Base-by-base conservation (phyloP, 148 eudicot genomes). In the Diospyros lotus region DNA sequence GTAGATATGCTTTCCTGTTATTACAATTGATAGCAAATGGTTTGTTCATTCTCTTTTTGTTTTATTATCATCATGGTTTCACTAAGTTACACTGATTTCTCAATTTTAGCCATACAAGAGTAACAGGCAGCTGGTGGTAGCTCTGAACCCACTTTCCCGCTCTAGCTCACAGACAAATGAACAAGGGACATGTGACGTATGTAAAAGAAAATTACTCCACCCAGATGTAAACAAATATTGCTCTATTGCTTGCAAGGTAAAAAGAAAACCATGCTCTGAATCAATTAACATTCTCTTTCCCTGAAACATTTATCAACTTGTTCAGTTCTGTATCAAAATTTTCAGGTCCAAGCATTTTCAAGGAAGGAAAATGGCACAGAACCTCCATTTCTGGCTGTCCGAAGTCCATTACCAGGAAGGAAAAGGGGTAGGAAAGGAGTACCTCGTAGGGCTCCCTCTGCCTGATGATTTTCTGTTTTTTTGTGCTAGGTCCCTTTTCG, bases 161-260 rank as follows among this genome's bases (percentile, higher is more conserved):
- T 17, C 62, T 39, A 77, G 80, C 45, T 62, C 81, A 1, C 81
- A 78, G 56, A 66, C 77, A 28, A 76, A 60, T 68, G 78, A 69
- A 38, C 78, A 79, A 67, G 71, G 56, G 39, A 43, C 81, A 9
- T 89, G 92, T 64, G 78, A 46, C 2, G 62, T 75, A 17, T 89
- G 92, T 80, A 81, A 45, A 44, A 83, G 90, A 69, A 83, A 68
- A 74, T 45, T 89, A 69, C 74, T 82, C 9, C 83, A 89, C 54
- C 78, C 85, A 70, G 43, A 43, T 7, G 40, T 58, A 42, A 81
- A 79, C 63, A 78, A 75, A 63, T 89, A 77, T 62, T 89, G 92
- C 85, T 86, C 82, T 52, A 80, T 89, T 50, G 58, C 82, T 52
- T 89, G 92, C 86, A 89, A 89, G 88, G 92, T 88, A 84, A 48